A percentile compares a stretch with the other conserved stretches of the same genome.
These are phyloP conservation scores for Orbilia quercus DNA, from an alignment of 2,329 filamentous ascomycete species.

Conservation along the genomic window DNA sequence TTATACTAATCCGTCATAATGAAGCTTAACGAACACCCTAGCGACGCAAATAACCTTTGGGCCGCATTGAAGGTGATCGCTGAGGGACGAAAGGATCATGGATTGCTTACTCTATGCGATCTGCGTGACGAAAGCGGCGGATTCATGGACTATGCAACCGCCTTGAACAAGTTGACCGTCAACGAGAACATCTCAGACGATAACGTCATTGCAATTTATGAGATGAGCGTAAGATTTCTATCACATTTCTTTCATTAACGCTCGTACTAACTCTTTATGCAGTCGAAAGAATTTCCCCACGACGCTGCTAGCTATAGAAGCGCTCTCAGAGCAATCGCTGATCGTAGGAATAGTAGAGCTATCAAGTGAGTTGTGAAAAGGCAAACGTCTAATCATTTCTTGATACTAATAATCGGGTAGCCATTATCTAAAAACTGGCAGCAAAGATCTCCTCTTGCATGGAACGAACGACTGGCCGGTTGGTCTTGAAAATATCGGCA, in stretches of 20 bases:
- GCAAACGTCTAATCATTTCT: neutral
- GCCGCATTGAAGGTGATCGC: conserved; percentile 41
- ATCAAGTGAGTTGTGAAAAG: conserved; percentile 35
- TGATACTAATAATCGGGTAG: conserved; percentile 3
- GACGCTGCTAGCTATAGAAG: conserved; percentile 55
- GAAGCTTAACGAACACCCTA: conserved; percentile 36
- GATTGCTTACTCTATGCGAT: conserved; percentile 29
- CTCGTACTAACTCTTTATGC: conserved; percentile 58
- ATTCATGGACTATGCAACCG: conserved; percentile 47
- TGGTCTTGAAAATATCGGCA: conserved; percentile 91
- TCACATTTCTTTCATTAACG: neutral
- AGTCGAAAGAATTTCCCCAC: conserved; percentile 61
- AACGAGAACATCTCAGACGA: conserved; percentile 41
- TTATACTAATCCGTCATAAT: neutral
- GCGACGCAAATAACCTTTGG: conserved; percentile 39
- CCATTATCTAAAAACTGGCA: conserved; percentile 39
- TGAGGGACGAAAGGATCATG: conserved; percentile 36
- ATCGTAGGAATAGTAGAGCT: conserved; percentile 57
- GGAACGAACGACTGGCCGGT: conserved; percentile 73
- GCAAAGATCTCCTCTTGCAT: conserved; percentile 26
- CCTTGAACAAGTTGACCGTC: conserved; percentile 24
- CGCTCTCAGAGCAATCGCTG: conserved; percentile 60
- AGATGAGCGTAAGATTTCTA: conserved; percentile 26
- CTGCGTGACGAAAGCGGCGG: conserved; percentile 29
- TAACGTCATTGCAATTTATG: conserved; percentile 41